Evolutionary conservation across 2,329 filamentous ascomycete species (phyloP), one percentile per base, ranked within the genome.

Genomic region (Dactylonectria macrodidyma): DNA sequence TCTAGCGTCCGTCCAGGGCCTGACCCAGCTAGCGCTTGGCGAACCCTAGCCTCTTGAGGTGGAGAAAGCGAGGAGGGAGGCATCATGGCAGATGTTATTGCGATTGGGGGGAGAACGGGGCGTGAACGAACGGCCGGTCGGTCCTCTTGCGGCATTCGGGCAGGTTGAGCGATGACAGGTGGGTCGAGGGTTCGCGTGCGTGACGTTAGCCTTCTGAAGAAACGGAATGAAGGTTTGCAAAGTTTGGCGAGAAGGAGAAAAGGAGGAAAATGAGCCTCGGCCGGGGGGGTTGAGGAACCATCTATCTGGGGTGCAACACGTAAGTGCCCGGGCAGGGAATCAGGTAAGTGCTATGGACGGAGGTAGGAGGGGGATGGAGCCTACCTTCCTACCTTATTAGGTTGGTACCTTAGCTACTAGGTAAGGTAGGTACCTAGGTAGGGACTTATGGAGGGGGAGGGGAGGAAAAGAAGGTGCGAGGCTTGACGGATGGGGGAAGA

Each of bases 111-210:
- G 66, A 64, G 66, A 47, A 67, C 67, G 65, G 66, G 68, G 61
- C 71, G 69, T 72, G 68, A 26, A 46, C 33, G 61, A 65, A 59
- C 66, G 56, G 63, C 64, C 65, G 56, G 63, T 66, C 65, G 65
- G 73, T 56, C 61, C 44, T 61, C 62, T 64, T 24, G 61, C 61
- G 52, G 56, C 56, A 55, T 65, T 73, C 69, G 59, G 60, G 47
- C 52, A 64, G 62, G 60, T 57, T 69, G 70, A 69, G 73, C 71
- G 62, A 59, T 34, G 38, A 62, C 68, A 30, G 44, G 65, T 70
- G 71, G 73, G 73, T 71, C 75, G 64, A 75, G 59, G 52, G 50
- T 30, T 64, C 70, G 68, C 67, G 67, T 74, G 68, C 67, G 70
- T 75, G 71, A 66, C 54, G 47, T 66, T 58, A 38, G 44, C 44